A percentile compares a stretch with the other conserved stretches of the same genome.
These are phyloP conservation scores for Malus hybrid DNA, from an alignment of 331 rosid genomes.

Conservation along the genomic window DNA sequence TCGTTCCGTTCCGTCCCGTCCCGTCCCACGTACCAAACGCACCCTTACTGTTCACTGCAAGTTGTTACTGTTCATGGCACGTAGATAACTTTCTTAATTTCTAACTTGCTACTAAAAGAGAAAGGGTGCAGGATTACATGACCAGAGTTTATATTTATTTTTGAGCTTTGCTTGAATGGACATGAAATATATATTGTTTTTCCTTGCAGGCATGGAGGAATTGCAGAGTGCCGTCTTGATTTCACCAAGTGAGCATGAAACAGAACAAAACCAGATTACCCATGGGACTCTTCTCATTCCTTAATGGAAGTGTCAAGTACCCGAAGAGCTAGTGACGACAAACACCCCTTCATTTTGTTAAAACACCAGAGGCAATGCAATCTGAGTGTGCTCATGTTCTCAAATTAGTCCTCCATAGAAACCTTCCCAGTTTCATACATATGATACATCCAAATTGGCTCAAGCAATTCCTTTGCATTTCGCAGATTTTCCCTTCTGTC, in stretches of 20 bases:
- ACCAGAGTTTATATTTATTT: no score
- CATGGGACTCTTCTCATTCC: constrained; percentile 16
- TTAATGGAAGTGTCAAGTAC: constrained; percentile 6
- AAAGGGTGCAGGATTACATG: no score
- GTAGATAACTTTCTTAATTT: no score
- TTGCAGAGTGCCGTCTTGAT: constrained; percentile 9
- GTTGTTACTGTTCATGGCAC: no score
- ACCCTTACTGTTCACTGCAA: no score
- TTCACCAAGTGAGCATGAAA: constrained; percentile 16
- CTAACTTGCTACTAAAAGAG: no score
- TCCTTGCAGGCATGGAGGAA: constrained; percentile 26
- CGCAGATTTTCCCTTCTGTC: constrained; percentile 42
- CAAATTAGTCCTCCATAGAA: constrained; percentile 32
- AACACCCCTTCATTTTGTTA: constrained; percentile 9
- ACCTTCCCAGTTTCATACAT: constrained; percentile 65
- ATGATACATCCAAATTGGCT: constrained; percentile 84
- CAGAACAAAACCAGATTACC: constrained; percentile 9
- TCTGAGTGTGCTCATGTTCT: constrained; percentile 1
- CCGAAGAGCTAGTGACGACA: constrained; percentile 18
- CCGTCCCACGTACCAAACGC: no score
- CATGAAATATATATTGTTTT: no score
- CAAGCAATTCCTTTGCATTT: constrained; percentile 48
- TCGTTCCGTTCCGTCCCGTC: no score
- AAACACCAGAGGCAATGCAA: background rate
- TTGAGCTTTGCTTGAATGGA: no score